Evolutionary conservation across 2,329 filamentous ascomycete species (phyloP).

Genomic region (Epichloe gansuensis): DNA sequence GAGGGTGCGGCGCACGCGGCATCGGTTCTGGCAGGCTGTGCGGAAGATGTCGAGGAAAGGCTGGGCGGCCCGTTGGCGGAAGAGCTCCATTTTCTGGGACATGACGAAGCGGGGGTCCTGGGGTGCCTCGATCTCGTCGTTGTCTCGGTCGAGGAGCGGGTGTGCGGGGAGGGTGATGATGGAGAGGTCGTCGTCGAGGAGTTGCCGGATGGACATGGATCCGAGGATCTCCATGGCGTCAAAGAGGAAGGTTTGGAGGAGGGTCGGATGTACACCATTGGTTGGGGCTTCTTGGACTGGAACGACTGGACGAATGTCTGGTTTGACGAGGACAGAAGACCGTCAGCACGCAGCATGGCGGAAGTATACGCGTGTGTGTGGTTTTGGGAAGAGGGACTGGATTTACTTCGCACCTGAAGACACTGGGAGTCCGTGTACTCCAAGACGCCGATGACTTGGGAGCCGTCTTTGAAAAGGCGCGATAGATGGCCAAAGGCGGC

Average conservation of each 20-base stretch:
- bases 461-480: conserved; percentile 59
- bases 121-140: conserved; percentile 64
- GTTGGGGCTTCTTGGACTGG: conserved; percentile 68
- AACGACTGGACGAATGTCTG: conserved; percentile 65
- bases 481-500: conserved; percentile 60
- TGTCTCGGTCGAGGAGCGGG: conserved; percentile 56
- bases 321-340: neutral
- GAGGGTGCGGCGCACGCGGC: conserved; percentile 77
- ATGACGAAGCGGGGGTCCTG: conserved; percentile 64
- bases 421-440: conserved; percentile 57
- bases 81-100: conserved; percentile 59
- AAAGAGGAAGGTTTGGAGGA: conserved; percentile 66
- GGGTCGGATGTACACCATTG: conserved; percentile 73
- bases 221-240: conserved; percentile 59
- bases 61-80: conserved; percentile 48
- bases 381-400: neutral
- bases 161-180: conserved; percentile 63
- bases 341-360: neutral
- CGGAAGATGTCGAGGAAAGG: conserved; percentile 76
- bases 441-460: conserved; percentile 55
- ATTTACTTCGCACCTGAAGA: conserved; percentile 43
- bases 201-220: conserved; percentile 54
- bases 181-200: conserved; percentile 73
- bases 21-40: conserved; percentile 79
- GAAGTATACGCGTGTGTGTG: neutral